These are phyloP conservation scores for Fusarium sp. DNA, from an alignment of 2,329 filamentous ascomycete genomes.

Conservation along the genomic window DNA sequence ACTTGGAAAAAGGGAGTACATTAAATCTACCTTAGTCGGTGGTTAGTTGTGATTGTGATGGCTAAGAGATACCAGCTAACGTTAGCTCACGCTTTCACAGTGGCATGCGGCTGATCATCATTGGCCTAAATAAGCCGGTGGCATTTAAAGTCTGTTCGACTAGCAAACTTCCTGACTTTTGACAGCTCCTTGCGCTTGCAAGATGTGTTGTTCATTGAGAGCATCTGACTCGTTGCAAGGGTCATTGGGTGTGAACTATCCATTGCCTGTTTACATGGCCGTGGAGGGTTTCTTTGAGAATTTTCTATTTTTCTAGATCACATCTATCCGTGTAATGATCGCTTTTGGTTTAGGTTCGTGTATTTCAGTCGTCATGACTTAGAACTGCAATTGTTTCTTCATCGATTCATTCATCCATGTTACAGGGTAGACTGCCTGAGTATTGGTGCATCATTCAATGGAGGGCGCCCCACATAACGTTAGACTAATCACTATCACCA, in stretches of 20 bases:
- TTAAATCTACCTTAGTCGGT: neutral
- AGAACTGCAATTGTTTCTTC: neutral
- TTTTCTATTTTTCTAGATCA: neutral
- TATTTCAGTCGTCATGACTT: neutral
- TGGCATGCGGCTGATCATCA: neutral
- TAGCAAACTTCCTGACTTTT: neutral
- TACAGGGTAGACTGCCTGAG: neutral
- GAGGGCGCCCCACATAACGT: neutral
- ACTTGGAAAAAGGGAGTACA: neutral
- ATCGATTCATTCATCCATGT: neutral
- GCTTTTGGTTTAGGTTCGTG: neutral
- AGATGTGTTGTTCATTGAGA: neutral
- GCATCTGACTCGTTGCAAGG: neutral
- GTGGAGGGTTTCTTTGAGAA: neutral
- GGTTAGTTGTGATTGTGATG: neutral
- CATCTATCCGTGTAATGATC: neutral
- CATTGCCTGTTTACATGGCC: neutral
- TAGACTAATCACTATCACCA: constrained; percentile 28
- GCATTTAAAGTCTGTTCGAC: neutral
- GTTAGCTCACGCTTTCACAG: neutral
- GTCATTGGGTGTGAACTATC: neutral
- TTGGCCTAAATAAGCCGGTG: neutral
- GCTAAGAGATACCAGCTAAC: neutral
- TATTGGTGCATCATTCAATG: neutral
- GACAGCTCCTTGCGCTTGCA: neutral